phyloP scores from a whole-genome alignment of 2,329 filamentous ascomycete species.

The Neonectria punicea region DNA sequence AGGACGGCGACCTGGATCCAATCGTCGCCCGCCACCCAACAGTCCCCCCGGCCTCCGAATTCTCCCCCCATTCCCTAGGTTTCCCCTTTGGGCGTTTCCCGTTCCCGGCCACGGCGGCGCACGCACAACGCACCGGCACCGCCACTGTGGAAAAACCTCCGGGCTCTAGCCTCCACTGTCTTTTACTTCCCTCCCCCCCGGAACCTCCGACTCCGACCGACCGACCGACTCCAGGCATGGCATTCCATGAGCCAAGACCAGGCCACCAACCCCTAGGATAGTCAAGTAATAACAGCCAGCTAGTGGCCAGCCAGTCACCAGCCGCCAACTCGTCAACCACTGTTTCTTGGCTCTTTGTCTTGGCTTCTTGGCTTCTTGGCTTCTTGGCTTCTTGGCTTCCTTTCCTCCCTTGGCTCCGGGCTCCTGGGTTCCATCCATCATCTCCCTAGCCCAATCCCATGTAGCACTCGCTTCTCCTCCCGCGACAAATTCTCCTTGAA shows the following conservation, averaged over 20 bases:
- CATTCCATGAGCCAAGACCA: neutral
- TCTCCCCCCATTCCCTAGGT: neutral
- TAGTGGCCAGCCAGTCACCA: too few species aligned
- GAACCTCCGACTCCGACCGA: neutral
- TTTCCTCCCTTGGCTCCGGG: neutral
- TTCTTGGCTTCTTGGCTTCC: neutral
- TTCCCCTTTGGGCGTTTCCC: neutral
- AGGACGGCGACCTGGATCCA: neutral
- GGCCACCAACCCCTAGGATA: neutral
- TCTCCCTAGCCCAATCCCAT: neutral
- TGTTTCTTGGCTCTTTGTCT: neutral
- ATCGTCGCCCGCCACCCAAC: neutral
- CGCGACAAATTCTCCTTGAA: neutral
- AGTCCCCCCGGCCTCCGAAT: neutral
- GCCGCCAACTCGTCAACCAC: neutral
- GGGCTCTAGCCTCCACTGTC: neutral
- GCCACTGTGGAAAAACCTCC: neutral
- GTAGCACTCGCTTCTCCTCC: neutral
- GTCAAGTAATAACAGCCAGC: too few species aligned
- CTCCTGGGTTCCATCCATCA: neutral
- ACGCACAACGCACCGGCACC: neutral
- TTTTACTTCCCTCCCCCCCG: neutral
- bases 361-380: neutral
- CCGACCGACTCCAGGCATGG: neutral
- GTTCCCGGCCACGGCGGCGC: neutral